Percentiles rank a stretch among this genome's conserved stretches.
Evolutionary conservation across 2,329 filamentous ascomycete species (phyloP).

Genomic region (Emmonsiellopsis sp.): DNA sequence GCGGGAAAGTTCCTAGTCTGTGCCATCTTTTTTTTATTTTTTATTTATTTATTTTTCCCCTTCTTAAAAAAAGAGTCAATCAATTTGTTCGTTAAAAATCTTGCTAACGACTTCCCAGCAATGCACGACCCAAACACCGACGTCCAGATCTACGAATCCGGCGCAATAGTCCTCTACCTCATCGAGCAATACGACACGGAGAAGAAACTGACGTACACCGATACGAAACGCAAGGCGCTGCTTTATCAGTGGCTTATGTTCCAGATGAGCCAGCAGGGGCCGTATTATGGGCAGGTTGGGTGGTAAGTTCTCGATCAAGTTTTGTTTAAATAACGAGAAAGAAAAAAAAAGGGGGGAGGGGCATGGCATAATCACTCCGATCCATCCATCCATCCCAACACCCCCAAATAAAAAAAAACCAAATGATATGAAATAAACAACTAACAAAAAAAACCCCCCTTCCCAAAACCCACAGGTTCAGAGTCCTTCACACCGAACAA

Average conservation of each 20-base stretch:
- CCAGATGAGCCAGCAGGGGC: constrained; percentile 34
- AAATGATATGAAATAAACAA: no score
- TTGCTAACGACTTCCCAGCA: constrained; percentile 6
- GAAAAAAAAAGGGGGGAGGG: no score
- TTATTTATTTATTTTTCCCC: background rate
- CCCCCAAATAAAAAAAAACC: background rate
- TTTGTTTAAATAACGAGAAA: no score
- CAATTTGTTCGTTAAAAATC: background rate
- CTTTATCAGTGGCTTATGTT: constrained; percentile 33
- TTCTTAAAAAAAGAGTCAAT: no score
- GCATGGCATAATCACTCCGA: no score
- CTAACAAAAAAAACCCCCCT: no score
- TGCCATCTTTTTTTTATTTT: background rate
- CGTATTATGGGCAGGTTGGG: constrained; percentile 34
- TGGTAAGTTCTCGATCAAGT: background rate
- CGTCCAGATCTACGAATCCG: constrained; percentile 28
- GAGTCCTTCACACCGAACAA: no score
- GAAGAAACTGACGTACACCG: constrained; percentile 26
- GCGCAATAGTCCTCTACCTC: constrained; percentile 30
- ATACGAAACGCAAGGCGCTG: constrained; percentile 20
- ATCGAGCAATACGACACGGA: constrained; percentile 32
- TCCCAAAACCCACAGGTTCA: no score
- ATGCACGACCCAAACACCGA: constrained; percentile 30
- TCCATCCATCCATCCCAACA: no score
- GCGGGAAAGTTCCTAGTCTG: constrained; percentile 28